Conservation (phyloP, 768 basidiomycete genomes). For the Sarcomyxa edulis region DNA sequence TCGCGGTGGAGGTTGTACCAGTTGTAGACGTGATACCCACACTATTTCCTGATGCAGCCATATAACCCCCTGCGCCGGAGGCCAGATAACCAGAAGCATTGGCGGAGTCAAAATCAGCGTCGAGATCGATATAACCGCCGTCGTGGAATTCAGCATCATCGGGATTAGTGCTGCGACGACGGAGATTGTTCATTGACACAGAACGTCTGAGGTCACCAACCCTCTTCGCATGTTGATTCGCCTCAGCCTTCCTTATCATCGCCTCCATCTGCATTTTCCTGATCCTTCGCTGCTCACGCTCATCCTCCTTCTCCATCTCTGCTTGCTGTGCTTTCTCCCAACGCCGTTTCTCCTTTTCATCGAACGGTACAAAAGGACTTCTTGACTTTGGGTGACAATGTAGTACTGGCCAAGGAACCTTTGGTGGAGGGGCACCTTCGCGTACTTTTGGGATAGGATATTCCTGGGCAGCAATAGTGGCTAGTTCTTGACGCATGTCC, state of each 20-base stretch:
- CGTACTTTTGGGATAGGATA: slow-evolving; percentile 55
- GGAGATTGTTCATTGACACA: slow-evolving; percentile 74
- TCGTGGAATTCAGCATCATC: slow-evolving; percentile 17
- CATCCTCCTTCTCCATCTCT: slow-evolving; percentile 38
- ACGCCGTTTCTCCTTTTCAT: slow-evolving; percentile 65
- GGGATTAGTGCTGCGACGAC: slow-evolving; percentile 40
- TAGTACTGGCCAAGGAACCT: slow-evolving; percentile 77
- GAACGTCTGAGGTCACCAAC: slow-evolving; percentile 63
- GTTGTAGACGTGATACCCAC: slow-evolving; percentile 89
- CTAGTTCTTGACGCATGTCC: slow-evolving; percentile 77
- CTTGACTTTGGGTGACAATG: slow-evolving; percentile 71
- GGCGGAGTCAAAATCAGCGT: slow-evolving; percentile 45
- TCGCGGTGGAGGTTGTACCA: slow-evolving; percentile 73
- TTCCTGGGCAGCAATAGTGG: slow-evolving; percentile 82
- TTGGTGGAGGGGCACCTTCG: slow-evolving; percentile 45
- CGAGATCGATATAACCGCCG: slow-evolving; percentile 32
- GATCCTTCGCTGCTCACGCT: slow-evolving; percentile 27
- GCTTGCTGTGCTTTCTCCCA: slow-evolving; percentile 54
- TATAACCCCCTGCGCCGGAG: slow-evolving; percentile 51
- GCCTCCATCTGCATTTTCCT: slow-evolving; percentile 30
- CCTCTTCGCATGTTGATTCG: slow-evolving; percentile 21
- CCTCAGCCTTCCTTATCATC: slow-evolving; percentile 35
- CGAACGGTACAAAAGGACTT: slow-evolving; percentile 72
- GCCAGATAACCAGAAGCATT: slow-evolving; percentile 69
- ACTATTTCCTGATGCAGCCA: slow-evolving; percentile 94